Conservation (phyloP, 1,284 basidiomycete genomes). For the Apiotrichum veenhuisii region DNA sequence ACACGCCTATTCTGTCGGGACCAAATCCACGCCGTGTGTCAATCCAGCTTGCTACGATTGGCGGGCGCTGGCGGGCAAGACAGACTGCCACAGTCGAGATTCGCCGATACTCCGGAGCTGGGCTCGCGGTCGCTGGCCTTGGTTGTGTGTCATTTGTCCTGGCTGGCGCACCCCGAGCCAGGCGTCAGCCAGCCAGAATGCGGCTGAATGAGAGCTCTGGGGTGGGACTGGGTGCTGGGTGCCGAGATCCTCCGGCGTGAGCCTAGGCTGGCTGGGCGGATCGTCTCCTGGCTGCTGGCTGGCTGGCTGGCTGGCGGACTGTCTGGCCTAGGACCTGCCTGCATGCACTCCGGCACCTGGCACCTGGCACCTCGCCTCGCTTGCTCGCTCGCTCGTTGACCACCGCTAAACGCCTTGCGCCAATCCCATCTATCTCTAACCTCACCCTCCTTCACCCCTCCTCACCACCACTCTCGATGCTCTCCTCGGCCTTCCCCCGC, state of each 20-base stretch:
- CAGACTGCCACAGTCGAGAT: not conserved
- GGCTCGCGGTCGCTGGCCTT: no score
- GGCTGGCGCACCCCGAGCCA: not conserved
- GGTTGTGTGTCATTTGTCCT: no score
- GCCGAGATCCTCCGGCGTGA: not conserved
- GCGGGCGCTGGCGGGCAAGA: not conserved
- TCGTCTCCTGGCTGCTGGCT: not conserved
- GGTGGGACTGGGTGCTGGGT: not conserved
- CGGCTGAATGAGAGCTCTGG: no score
- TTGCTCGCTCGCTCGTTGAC: not conserved
- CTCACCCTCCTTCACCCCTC: constrained; percentile 4
- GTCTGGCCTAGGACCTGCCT: not conserved
- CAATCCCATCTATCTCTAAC: not conserved
- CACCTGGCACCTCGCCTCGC: not conserved
- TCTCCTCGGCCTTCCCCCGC: constrained; percentile 43
- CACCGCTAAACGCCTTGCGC: not conserved
- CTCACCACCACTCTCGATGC: constrained; percentile 29
- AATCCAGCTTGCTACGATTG: not conserved
- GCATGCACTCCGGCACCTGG: not conserved
- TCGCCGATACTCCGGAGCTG: not conserved
- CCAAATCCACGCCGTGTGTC: not conserved
- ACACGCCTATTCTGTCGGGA: no score
- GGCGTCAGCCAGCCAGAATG: not conserved
- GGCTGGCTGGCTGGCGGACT: not conserved
- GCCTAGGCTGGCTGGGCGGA: not conserved